A percentile compares a stretch with the other conserved stretches of the same genome.
Evolutionary conservation across 2,329 filamentous ascomycete species (phyloP).

Genomic region (Diaporthe amygdali): DNA sequence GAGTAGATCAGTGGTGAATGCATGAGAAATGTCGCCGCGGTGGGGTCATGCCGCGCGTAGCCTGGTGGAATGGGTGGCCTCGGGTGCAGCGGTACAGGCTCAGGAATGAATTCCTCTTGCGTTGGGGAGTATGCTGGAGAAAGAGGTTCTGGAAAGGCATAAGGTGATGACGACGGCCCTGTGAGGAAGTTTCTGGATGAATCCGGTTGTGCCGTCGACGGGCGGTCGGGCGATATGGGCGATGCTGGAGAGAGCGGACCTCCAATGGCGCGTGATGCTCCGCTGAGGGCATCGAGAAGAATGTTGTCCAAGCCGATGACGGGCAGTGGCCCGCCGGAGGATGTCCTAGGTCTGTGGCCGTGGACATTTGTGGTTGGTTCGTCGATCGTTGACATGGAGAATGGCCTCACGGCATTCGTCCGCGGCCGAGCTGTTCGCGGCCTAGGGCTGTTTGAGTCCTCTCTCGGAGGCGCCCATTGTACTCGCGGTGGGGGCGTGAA

Average conservation of each 20-base stretch:
- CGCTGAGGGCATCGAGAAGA: neutral
- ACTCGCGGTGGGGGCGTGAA: constrained; percentile 14
- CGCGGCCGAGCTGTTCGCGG: neutral
- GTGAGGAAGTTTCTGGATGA: neutral
- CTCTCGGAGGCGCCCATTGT: constrained; percentile 16
- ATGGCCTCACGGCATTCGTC: neutral
- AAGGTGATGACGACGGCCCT: neutral
- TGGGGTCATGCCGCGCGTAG: constrained; percentile 18
- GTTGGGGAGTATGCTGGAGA: constrained; percentile 6
- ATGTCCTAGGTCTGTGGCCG: neutral
- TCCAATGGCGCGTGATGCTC: neutral
- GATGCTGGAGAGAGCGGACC: neutral
- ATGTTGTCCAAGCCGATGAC: neutral
- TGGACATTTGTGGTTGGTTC: neutral
- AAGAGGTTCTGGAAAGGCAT: neutral
- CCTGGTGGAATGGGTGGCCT: constrained; percentile 13
- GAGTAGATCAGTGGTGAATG: constrained; percentile 19
- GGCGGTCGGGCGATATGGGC: neutral
- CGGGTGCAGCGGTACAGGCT: constrained; percentile 6
- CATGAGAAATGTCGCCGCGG: constrained; percentile 7
- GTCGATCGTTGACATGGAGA: constrained; percentile 16
- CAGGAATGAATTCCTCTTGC: constrained; percentile 1
- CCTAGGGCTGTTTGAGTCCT: neutral
- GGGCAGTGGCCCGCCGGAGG: neutral
- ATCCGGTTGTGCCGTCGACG: neutral